Conservation (phyloP, 306 rosid species). For the Dryas alaskensis region DNA sequence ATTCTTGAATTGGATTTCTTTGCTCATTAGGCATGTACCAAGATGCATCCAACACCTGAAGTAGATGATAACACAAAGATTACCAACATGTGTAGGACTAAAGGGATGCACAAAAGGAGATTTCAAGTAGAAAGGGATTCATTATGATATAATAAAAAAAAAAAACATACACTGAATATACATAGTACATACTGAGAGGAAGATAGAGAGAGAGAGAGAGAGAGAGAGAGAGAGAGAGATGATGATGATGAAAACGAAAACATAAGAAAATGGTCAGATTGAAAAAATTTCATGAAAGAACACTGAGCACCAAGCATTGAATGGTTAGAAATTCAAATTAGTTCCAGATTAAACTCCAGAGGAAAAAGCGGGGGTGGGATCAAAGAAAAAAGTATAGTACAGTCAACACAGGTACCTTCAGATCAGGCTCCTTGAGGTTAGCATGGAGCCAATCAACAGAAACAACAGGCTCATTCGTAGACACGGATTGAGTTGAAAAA, state of each 20-base stretch:
- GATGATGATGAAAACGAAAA: background rate
- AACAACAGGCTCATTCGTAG: conserved; percentile 77
- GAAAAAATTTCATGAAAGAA: background rate
- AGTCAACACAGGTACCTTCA: conserved; percentile 55
- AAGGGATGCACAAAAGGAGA: background rate
- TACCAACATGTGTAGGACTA: background rate
- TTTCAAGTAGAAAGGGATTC: background rate
- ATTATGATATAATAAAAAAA: background rate
- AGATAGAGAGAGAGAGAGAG: background rate
- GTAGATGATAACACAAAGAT: conserved; percentile 12
- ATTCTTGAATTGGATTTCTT: conserved; percentile 93
- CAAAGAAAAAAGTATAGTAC: background rate
- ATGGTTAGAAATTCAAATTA: background rate
- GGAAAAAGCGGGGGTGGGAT: background rate
- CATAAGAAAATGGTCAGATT: background rate
- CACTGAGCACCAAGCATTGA: background rate
- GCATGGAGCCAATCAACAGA: conserved; percentile 88
- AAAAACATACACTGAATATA: background rate
- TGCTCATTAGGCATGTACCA: conserved; percentile 99
- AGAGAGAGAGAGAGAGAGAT: background rate
- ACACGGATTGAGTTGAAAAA: conserved; percentile 54
- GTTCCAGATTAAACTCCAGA: background rate
- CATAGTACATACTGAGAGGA: background rate
- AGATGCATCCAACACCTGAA: conserved; percentile 92
- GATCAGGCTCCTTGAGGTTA: conserved; percentile 69